Evolutionary conservation across 1,284 basidiomycete species (phyloP).

Genomic region (Fomitopsis palustris): DNA sequence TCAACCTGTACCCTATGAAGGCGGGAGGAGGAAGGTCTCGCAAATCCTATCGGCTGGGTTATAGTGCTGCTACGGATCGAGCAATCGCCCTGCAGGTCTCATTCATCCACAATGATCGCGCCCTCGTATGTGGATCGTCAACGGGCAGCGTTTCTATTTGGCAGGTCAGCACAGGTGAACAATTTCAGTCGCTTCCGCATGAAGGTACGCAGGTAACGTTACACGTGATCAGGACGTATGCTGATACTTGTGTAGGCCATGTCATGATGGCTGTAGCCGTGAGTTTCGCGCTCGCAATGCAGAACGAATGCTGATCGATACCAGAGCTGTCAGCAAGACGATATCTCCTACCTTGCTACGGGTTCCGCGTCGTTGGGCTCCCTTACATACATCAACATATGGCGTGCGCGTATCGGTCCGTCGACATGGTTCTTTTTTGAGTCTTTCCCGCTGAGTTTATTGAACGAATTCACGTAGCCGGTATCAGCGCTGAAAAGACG

Average conservation of each 20-base stretch:
- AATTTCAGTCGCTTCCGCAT: background rate
- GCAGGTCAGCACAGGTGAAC: background rate
- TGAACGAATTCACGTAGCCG: background rate
- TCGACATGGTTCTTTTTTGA: background rate
- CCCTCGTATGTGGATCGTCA: background rate
- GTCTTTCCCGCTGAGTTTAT: background rate
- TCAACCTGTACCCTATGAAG: background rate
- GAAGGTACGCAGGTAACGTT: background rate
- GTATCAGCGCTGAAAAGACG: background rate
- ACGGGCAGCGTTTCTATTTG: slow-evolving; percentile 1
- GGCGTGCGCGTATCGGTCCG: background rate
- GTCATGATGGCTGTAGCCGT: background rate
- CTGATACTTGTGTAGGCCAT: background rate
- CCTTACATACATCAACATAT: background rate
- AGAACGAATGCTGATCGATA: background rate
- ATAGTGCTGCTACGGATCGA: background rate
- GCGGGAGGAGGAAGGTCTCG: background rate
- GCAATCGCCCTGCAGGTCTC: background rate
- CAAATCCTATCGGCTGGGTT: background rate
- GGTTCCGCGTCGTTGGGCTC: background rate
- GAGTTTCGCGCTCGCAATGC: background rate
- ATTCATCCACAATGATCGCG: background rate
- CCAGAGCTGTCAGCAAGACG: background rate
- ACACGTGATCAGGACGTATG: background rate
- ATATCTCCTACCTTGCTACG: background rate